Evolutionary conservation across 23 red algal species (phyloP).

Genomic region (Cyanidioschyzon merolae): DNA sequence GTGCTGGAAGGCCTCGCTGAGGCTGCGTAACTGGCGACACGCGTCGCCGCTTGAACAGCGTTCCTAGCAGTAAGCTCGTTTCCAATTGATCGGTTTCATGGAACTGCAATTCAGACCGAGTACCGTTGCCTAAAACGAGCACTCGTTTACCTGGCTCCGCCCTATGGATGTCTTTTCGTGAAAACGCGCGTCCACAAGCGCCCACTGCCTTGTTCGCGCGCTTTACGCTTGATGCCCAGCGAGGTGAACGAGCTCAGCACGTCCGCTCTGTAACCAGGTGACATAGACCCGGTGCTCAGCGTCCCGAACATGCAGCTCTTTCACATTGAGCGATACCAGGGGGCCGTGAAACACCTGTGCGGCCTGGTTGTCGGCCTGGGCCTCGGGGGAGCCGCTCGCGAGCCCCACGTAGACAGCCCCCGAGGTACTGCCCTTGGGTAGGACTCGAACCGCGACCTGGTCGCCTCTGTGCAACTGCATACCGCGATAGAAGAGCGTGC

Average conservation of each 20-base stretch:
- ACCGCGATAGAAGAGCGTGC: constrained; percentile 5
- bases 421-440: background rate
- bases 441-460: background rate
- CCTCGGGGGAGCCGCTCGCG: background rate
- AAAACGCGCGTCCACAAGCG: too few species aligned
- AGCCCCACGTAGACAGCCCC: background rate
- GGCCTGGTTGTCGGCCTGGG: background rate
- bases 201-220: too few species aligned
- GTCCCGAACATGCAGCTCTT: background rate
- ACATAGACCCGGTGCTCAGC: background rate
- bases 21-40: too few species aligned
- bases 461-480: background rate
- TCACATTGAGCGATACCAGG: background rate
- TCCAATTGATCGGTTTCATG: too few species aligned
- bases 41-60: too few species aligned
- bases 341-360: background rate
- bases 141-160: too few species aligned
- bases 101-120: too few species aligned
- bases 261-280: constrained; percentile 5
- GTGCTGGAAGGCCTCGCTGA: too few species aligned
- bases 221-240: too few species aligned
- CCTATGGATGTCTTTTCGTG: too few species aligned
- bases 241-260: background rate
- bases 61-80: too few species aligned
- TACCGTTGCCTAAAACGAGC: too few species aligned